Evolutionary conservation across 2,329 filamentous ascomycete species (phyloP).

Genomic region (Hymenoscyphus fructigenus): DNA sequence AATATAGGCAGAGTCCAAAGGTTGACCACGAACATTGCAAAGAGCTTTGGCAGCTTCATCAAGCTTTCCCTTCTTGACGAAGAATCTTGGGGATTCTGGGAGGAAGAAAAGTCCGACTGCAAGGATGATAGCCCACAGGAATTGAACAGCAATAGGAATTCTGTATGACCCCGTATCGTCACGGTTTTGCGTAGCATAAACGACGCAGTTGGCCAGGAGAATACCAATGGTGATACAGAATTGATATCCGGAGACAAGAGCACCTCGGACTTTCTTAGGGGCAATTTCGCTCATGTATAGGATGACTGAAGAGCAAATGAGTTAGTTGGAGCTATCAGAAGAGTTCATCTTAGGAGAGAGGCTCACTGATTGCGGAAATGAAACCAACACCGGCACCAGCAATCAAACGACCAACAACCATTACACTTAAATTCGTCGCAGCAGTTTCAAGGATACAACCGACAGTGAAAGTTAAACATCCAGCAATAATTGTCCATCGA

Average conservation of each 20-base stretch:
- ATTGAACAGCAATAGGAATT: conserved; percentile 78
- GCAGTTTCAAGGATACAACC: conserved; percentile 66
- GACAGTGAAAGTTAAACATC: conserved; percentile 66
- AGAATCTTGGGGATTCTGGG: conserved; percentile 82
- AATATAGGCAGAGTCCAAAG: conserved; percentile 69
- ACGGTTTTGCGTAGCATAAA: conserved; percentile 66
- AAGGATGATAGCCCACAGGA: conserved; percentile 76
- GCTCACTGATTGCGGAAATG: conserved; percentile 69
- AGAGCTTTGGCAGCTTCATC: conserved; percentile 62
- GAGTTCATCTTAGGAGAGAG: background rate
- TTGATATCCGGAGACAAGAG: conserved; percentile 75
- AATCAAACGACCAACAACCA: conserved; percentile 70
- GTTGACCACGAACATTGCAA: conserved; percentile 69
- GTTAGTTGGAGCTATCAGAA: no score
- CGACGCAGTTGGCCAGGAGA: conserved; percentile 69
- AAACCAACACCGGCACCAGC: conserved; percentile 76
- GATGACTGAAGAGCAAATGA: background rate
- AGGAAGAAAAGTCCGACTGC: conserved; percentile 69
- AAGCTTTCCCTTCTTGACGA: conserved; percentile 71
- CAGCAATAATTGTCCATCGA: conserved; percentile 52
- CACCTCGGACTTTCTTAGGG: conserved; percentile 71
- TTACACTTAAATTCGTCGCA: conserved; percentile 45
- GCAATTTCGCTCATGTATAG: conserved; percentile 30
- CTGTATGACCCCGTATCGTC: conserved; percentile 68
- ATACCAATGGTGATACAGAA: conserved; percentile 80